Percentiles rank a stretch among this genome's conserved stretches.
phyloP scores from a whole-genome alignment of 768 basidiomycete species.

The Gelatoporia subvermispora region DNA sequence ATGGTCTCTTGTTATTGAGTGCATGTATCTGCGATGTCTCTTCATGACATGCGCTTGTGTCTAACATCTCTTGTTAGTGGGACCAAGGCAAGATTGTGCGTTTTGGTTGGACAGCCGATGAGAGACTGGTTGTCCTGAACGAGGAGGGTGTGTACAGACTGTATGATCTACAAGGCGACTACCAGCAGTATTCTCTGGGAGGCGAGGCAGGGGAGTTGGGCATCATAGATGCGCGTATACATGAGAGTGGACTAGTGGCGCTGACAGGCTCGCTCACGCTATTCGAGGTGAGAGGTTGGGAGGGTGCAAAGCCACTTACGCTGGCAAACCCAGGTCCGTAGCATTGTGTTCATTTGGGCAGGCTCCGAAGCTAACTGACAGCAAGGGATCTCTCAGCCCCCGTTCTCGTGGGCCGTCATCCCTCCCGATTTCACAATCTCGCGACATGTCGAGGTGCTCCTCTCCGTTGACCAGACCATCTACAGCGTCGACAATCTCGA shows the following conservation, averaged over 20 bases:
- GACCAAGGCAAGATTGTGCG: conserved; percentile 79
- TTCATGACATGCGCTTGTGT: neutral
- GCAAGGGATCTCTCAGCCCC: conserved; percentile 70
- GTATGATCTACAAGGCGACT: conserved; percentile 84
- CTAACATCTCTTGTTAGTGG: conserved; percentile 56
- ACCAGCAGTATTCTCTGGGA: conserved; percentile 81
- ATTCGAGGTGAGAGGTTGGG: conserved; percentile 88
- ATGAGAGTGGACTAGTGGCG: conserved; percentile 85
- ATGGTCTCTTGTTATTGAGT: conserved; percentile 61
- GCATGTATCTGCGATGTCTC: conserved; percentile 43
- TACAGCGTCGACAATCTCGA: conserved; percentile 87
- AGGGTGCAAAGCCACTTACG: conserved; percentile 65
- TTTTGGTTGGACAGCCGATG: conserved; percentile 82
- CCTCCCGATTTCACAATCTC: conserved; percentile 87
- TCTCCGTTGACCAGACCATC: conserved; percentile 79
- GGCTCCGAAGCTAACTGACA: conserved; percentile 1
- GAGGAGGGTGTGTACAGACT: conserved; percentile 91
- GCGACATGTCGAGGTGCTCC: conserved; percentile 83
- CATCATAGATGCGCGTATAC: conserved; percentile 78
- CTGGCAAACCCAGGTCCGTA: conserved; percentile 71
- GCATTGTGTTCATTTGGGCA: neutral
- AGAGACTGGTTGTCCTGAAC: conserved; percentile 78
- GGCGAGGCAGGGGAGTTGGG: conserved; percentile 78
- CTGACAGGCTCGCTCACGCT: conserved; percentile 71
- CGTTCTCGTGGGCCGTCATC: conserved; percentile 82